These are phyloP conservation scores for Saccharata proteae DNA, from an alignment of 2,329 filamentous ascomycete species.

Conservation along the genomic window DNA sequence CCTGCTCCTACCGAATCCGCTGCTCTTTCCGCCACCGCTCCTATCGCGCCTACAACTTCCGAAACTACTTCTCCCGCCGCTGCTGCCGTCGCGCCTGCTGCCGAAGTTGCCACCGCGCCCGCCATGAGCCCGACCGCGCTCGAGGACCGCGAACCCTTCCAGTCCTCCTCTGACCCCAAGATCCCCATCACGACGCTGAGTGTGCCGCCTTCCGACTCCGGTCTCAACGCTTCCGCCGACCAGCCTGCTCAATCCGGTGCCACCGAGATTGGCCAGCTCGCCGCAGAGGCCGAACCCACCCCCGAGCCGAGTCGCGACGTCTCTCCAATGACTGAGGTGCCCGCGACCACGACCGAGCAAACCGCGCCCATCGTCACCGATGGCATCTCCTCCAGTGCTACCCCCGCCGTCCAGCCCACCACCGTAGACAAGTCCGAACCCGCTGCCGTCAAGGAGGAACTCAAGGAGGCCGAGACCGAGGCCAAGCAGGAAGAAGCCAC, in stretches of 20 bases:
- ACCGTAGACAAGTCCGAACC: conserved; percentile 1
- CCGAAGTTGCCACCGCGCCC: conserved; percentile 6
- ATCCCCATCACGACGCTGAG: conserved; percentile 1
- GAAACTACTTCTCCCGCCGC: background rate
- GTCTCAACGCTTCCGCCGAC: conserved; percentile 25
- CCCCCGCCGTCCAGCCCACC: conserved; percentile 8
- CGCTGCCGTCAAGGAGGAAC: conserved; percentile 3
- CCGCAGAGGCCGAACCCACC: conserved; percentile 9
- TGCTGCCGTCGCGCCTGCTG: conserved; percentile 2
- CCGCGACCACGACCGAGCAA: conserved; percentile 21
- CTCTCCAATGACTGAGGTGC: conserved; percentile 28
- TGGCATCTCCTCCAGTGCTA: conserved; percentile 12
- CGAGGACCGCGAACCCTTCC: conserved; percentile 9
- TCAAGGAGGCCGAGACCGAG: background rate
- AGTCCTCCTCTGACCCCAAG: conserved; percentile 19
- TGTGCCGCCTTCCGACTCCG: conserved; percentile 8
- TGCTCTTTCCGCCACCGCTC: conserved; percentile 23
- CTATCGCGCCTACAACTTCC: conserved; percentile 9
- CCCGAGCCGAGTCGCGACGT: conserved; percentile 29
- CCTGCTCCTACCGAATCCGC: conserved; percentile 30
- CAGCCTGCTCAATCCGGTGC: conserved; percentile 17
- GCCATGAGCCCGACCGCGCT: conserved; percentile 6
- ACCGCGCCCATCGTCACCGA: conserved; percentile 29
- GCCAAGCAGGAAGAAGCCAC: no score
- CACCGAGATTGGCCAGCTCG: conserved; percentile 13